These are phyloP conservation scores for Ogataea saltuana DNA, from an alignment of 805 yeast species.

Conservation along the genomic window DNA sequence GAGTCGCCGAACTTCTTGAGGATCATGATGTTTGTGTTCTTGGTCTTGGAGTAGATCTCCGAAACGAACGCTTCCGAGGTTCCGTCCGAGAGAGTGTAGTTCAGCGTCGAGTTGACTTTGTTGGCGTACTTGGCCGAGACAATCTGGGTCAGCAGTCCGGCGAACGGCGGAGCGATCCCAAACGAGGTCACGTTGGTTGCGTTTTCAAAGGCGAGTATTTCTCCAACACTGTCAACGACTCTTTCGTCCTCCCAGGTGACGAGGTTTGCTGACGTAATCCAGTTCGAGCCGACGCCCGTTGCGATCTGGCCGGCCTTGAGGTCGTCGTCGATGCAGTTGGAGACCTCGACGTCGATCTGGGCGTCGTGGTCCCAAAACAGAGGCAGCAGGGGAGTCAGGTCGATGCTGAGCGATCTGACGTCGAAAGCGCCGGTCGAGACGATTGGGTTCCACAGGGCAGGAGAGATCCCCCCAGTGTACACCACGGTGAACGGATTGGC, in stretches of 20 bases:
- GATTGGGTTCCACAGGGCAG: slow-evolving; percentile 78
- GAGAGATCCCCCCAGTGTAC: slow-evolving; percentile 80
- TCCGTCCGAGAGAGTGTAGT: slow-evolving; percentile 42
- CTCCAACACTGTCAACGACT: slow-evolving; percentile 43
- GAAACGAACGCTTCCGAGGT: slow-evolving; percentile 34
- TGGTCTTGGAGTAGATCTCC: slow-evolving; percentile 33
- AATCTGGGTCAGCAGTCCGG: slow-evolving; percentile 41
- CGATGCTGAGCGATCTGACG: slow-evolving; percentile 66
- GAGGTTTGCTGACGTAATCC: slow-evolving; percentile 61
- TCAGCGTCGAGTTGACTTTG: slow-evolving; percentile 37
- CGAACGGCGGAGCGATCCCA: slow-evolving; percentile 41
- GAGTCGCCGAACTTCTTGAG: slow-evolving; percentile 41
- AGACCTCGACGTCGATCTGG: slow-evolving; percentile 48
- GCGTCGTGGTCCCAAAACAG: slow-evolving; percentile 53
- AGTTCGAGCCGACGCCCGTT: slow-evolving; percentile 49
- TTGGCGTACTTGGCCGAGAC: slow-evolving; percentile 39
- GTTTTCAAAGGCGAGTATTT: slow-evolving; percentile 33
- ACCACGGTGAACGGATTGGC: slow-evolving; percentile 71
- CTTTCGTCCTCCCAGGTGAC: slow-evolving; percentile 52
- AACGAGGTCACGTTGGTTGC: slow-evolving; percentile 33
- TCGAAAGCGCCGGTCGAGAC: slow-evolving; percentile 77
- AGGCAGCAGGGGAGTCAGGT: slow-evolving; percentile 70
- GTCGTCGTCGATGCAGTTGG: slow-evolving; percentile 50
- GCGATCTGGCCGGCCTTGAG: slow-evolving; percentile 26
- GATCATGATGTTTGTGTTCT: slow-evolving; percentile 40